Evolutionary conservation across 768 basidiomycete genomes (phyloP), one percentile per base, ranked within the genome.

Genomic region (Amanita rimosa): DNA sequence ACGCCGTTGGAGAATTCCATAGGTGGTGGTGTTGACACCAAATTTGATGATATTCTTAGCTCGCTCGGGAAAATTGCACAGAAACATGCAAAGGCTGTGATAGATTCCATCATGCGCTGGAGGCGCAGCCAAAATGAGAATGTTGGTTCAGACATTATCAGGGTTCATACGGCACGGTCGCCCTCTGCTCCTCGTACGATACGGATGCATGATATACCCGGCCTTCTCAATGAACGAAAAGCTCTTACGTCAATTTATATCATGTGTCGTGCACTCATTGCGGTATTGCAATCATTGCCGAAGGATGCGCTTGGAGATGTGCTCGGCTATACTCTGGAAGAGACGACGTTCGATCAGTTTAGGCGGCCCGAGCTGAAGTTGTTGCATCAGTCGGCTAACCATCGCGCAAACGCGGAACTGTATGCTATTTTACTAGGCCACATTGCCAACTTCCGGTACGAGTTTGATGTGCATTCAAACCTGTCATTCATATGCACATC

Each of bases 31-130:
- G 72, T 85, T 3, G 92, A 96, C 59, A 59, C 73, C 1, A 78
- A 82, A 53, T 87, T 97, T 53, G 93, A 97, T 57, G 79, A 83
- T n/a, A 74, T 83, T 8, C 73, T 96, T n/a, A 73, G 77, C 13
- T 88, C 89, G 3, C 74, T 97, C 10, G 90, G 83, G 7, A 84
- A 85, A 58, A 84, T 93, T 52, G 91, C 86, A 6, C 85, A 84
- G 55, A 88, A 85, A 47, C 81, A 90, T 52, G 75, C 87, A 5
- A 87, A 89, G 58, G 78, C 82, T 38, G 88, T 94, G 4, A 75
- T 92, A 34, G 91, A 91, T 52, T 83, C 87, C 0, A 79, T 95
- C 54, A 83, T 83, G 73, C 80, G 84, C 34, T 97, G 89, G 93
- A 76, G 87, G 52, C 76, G 80, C 53, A 81, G 73, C 34, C 89